These are phyloP conservation scores for Cryptococcus amylolentus DNA, from an alignment of 1,284 basidiomycete genomes.

Conservation along the genomic window DNA sequence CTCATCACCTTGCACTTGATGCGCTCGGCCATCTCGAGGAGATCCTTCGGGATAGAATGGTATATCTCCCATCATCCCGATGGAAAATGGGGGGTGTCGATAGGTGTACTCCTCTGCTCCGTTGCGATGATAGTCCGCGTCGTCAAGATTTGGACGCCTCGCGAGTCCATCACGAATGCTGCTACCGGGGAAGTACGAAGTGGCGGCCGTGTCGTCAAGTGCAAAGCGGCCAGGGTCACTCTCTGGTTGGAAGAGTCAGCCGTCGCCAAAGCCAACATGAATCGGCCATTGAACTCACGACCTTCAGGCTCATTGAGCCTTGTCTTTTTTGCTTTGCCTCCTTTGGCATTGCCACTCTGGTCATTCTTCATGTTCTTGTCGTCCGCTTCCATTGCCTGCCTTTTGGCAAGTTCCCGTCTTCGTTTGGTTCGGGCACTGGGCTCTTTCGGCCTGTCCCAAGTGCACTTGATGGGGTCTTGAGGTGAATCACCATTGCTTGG, in stretches of 20 bases:
- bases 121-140: not conserved
- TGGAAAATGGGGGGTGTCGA: not conserved
- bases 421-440: slow-evolving; percentile 30
- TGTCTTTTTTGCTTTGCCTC: slow-evolving; percentile 11
- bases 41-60: not conserved
- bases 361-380: slow-evolving; percentile 8
- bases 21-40: too few species aligned
- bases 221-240: too few species aligned
- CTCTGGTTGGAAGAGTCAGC: too few species aligned
- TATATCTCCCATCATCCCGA: not conserved
- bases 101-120: not conserved
- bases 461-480: slow-evolving; percentile 20
- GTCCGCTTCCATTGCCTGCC: slow-evolving; percentile 8
- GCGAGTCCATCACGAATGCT: too few species aligned
- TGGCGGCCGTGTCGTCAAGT: too few species aligned
- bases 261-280: too few species aligned
- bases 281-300: not conserved
- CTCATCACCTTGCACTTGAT: too few species aligned
- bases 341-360: not conserved
- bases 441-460: slow-evolving; percentile 40
- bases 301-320: slow-evolving; percentile 20
- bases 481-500: slow-evolving; percentile 6
- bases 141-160: too few species aligned
- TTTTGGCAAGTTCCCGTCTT: slow-evolving; percentile 19
- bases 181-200: too few species aligned